A percentile compares a stretch with the other conserved stretches of the same genome.
These are phyloP conservation scores for Blastobotrys petasosporus DNA, from an alignment of 1,139 yeast species.

Conservation along the genomic window DNA sequence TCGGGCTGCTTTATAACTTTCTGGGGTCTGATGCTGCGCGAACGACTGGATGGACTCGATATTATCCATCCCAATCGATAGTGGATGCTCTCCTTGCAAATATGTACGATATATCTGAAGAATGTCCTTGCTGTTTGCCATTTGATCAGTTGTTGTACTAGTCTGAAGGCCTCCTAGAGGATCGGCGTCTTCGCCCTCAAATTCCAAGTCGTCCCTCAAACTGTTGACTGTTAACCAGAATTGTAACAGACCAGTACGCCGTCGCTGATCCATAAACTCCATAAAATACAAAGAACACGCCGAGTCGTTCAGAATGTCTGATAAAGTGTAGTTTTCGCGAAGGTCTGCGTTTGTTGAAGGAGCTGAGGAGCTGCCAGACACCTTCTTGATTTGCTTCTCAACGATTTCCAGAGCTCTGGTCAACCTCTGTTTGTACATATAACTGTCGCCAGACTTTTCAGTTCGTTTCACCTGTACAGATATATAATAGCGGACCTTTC, in stretches of 20 bases:
- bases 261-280: conserved; percentile 50
- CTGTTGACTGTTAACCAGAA: conserved; percentile 66
- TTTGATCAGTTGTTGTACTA: background rate
- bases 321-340: conserved; percentile 33
- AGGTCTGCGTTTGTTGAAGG: background rate
- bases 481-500: conserved; percentile 41
- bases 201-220: conserved; percentile 65
- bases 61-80: conserved; percentile 19
- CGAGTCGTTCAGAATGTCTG: conserved; percentile 43
- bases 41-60: conserved; percentile 26
- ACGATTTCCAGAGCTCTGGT: conserved; percentile 25
- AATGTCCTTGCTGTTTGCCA: conserved; percentile 28
- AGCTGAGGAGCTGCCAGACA: conserved; percentile 20
- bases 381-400: conserved; percentile 25
- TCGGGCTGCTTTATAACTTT: conserved; percentile 40
- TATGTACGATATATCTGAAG: conserved; percentile 42
- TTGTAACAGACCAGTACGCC: conserved; percentile 43
- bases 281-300: conserved; percentile 46
- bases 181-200: conserved; percentile 19
- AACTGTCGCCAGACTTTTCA: conserved; percentile 19
- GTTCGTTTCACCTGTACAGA: conserved; percentile 37
- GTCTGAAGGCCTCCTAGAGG: conserved; percentile 26
- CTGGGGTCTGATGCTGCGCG: conserved; percentile 18
- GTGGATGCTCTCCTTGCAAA: conserved; percentile 30
- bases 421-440: conserved; percentile 27